phyloP scores from a whole-genome alignment of 1,139 yeast species.

The Saccharomyces hybrid region DNA sequence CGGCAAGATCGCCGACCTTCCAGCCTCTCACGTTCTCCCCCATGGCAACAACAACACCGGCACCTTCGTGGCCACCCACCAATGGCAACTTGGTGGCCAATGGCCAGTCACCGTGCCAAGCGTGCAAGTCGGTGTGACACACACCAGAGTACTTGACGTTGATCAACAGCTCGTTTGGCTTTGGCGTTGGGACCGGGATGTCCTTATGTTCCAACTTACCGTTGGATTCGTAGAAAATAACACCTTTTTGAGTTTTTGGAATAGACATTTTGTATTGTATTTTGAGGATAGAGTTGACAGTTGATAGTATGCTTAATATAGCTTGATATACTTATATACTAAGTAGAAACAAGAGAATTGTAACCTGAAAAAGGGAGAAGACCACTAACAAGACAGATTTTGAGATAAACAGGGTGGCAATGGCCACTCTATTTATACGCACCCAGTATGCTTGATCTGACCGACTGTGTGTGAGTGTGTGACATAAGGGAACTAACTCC shows the following conservation, averaged over 20 bases:
- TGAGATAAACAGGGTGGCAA: too few relatives aligned
- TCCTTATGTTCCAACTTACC: constrained; percentile 46
- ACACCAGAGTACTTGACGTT: constrained; percentile 59
- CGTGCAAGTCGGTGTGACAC: constrained; percentile 61
- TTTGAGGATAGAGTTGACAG: not conserved
- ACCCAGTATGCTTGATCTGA: too few relatives aligned
- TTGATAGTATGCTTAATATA: not conserved
- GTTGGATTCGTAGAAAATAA: constrained; percentile 41
- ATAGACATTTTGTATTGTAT: constrained; percentile 4
- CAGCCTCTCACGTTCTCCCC: constrained; percentile 53
- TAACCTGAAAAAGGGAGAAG: too few relatives aligned
- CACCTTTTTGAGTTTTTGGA: constrained; percentile 44
- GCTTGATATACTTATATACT: not conserved
- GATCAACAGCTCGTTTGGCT: constrained; percentile 50
- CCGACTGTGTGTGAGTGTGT: too few relatives aligned
- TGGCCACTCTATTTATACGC: too few relatives aligned
- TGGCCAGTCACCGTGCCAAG: constrained; percentile 66
- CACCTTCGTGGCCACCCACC: constrained; percentile 68
- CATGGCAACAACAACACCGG: constrained; percentile 55
- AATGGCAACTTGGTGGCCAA: constrained; percentile 50
- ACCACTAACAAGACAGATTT: too few relatives aligned
- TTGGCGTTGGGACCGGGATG: constrained; percentile 51
- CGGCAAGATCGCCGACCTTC: constrained; percentile 56
- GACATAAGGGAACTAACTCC: too few relatives aligned
- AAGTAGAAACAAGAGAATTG: not conserved